Conservation (phyloP, 345 rosid genomes). For the Euclidium syriacum region DNA sequence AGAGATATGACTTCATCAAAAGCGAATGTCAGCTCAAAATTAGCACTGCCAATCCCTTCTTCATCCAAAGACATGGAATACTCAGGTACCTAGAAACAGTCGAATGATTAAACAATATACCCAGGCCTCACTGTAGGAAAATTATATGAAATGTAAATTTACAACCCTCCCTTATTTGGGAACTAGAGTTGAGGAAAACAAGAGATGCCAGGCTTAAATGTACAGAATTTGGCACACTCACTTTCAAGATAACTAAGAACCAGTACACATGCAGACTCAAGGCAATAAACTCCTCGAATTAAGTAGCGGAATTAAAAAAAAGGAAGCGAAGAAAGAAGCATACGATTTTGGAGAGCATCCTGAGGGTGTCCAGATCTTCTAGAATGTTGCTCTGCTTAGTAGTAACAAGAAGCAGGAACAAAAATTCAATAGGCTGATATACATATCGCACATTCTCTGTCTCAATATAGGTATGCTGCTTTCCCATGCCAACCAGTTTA, state of each 20-base stretch:
- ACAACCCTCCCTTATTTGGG: not conserved
- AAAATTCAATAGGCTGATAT: slow-evolving; percentile 89
- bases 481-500: slow-evolving; percentile 91
- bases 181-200: not conserved
- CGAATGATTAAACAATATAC: slow-evolving; percentile 38
- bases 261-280: slow-evolving; percentile 4
- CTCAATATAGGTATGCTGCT: slow-evolving; percentile 96
- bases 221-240: too few species aligned
- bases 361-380: slow-evolving; percentile 91
- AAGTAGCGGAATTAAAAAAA: not conserved
- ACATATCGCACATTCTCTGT: slow-evolving; percentile 99
- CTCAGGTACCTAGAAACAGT: slow-evolving; percentile 81
- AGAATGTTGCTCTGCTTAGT: slow-evolving; percentile 97
- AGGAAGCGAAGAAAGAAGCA: not conserved
- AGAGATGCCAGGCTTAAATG: not conserved
- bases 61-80: slow-evolving; percentile 80
- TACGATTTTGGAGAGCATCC: slow-evolving; percentile 96
- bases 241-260: slow-evolving; percentile 1
- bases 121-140: not conserved
- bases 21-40: slow-evolving; percentile 90
- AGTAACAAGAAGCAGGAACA: slow-evolving; percentile 88
- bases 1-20: slow-evolving; percentile 99
- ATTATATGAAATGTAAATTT: not conserved
- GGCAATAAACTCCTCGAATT: not conserved
- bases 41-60: slow-evolving; percentile 80